Percentiles rank a stretch among this genome's conserved stretches.
These are phyloP conservation scores for Cyclotella cryptica DNA, from an alignment of 108 stramenopile species.

Conservation along the genomic window DNA sequence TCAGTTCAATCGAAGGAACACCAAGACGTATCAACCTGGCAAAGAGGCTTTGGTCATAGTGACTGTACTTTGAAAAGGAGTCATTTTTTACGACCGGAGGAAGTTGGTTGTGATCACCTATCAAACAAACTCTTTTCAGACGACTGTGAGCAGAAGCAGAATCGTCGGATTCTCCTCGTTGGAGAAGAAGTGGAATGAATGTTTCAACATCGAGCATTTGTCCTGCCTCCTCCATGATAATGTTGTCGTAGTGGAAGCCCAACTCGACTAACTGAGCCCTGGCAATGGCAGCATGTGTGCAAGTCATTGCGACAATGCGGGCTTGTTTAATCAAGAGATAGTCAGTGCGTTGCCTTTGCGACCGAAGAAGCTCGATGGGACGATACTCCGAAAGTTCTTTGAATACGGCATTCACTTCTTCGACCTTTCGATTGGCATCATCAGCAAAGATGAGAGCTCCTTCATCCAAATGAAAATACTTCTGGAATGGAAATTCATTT, in stretches of 20 bases:
- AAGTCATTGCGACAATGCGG: constrained; percentile 97
- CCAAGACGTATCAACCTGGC: constrained; percentile 91
- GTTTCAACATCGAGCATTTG: constrained; percentile 98
- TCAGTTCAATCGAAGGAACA: constrained; percentile 85
- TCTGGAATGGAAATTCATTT: constrained; percentile 68
- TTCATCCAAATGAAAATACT: constrained; percentile 52
- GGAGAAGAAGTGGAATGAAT: constrained; percentile 93
- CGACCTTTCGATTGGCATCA: constrained; percentile 57
- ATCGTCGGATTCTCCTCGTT: constrained; percentile 83
- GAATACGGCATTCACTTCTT: constrained; percentile 78
- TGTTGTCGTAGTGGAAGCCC: constrained; percentile 96
- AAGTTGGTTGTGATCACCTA: constrained; percentile 98
- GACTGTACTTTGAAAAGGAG: constrained; percentile 84
- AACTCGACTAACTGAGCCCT: constrained; percentile 89
- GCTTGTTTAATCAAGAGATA: constrained; percentile 97
- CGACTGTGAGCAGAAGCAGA: constrained; percentile 65
- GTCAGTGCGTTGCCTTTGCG: constrained; percentile 92
- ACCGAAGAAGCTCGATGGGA: constrained; percentile 95
- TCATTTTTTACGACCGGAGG: constrained; percentile 95
- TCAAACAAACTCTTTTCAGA: constrained; percentile 94
- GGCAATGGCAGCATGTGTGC: constrained; percentile 98
- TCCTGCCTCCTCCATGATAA: constrained; percentile 98
- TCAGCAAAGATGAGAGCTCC: constrained; percentile 38
- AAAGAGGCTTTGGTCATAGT: constrained; percentile 95
- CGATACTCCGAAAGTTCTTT: constrained; percentile 92